Percentiles rank a stretch among this genome's conserved stretches.
Conservation (phyloP, 2,329 filamentous ascomycete species). For the Dothideomycetes sp. region DNA sequence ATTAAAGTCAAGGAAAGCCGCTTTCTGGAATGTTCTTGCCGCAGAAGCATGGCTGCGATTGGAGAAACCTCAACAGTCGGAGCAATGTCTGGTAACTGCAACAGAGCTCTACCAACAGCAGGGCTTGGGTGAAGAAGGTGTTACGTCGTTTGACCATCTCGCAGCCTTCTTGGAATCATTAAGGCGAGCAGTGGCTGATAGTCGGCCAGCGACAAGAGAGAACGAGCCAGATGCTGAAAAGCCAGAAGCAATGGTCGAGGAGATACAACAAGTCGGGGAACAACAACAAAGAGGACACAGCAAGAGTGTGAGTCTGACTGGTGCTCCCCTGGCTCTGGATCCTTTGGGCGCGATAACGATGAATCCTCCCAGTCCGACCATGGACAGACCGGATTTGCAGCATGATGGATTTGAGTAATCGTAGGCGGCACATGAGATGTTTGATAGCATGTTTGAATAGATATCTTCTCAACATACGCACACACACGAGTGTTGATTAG, state of each 20-base stretch:
- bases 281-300: slow-evolving; percentile 27
- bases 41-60: slow-evolving; percentile 76
- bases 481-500: neutral
- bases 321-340: slow-evolving; percentile 20
- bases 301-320: slow-evolving; percentile 33
- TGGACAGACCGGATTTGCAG: slow-evolving; percentile 4
- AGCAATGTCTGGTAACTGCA: slow-evolving; percentile 66
- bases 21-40: slow-evolving; percentile 76
- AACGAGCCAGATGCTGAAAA: slow-evolving; percentile 34
- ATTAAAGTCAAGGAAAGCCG: slow-evolving; percentile 70
- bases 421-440: too few relatives aligned
- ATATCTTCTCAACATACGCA: neutral
- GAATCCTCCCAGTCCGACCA: slow-evolving; percentile 4
- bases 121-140: slow-evolving; percentile 14
- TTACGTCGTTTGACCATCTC: slow-evolving; percentile 41
- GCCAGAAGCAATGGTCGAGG: slow-evolving; percentile 26
- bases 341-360: slow-evolving; percentile 24
- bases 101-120: slow-evolving; percentile 43
- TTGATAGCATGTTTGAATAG: too few relatives aligned
- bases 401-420: slow-evolving; percentile 13
- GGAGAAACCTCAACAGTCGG: slow-evolving; percentile 67
- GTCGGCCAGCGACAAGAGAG: slow-evolving; percentile 23
- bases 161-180: slow-evolving; percentile 57
- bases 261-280: slow-evolving; percentile 26
- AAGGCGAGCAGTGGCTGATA: slow-evolving; percentile 50